Percentiles rank a stretch among this genome's conserved stretches.
Evolutionary conservation across 1,284 basidiomycete species (phyloP).

Genomic region (Trametes hirsuta): DNA sequence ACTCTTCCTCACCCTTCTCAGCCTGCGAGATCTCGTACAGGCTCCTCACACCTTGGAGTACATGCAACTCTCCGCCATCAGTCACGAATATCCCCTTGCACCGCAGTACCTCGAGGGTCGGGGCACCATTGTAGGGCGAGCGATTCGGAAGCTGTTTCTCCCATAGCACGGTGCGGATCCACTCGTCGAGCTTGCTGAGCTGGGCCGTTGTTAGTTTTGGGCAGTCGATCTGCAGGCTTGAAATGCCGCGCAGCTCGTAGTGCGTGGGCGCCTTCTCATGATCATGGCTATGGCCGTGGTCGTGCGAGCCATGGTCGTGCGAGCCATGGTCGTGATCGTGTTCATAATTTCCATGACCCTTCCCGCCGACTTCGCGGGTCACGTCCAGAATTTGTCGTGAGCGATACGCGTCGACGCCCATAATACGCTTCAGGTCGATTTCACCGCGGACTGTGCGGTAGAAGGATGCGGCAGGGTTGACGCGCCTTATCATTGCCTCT

Average conservation of each 20-base stretch:
- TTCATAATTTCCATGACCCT: slow-evolving; percentile 40
- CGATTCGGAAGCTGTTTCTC: slow-evolving; percentile 52
- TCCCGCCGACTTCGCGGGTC: slow-evolving; percentile 26
- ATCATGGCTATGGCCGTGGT: slow-evolving; percentile 35
- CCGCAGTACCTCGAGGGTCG: slow-evolving; percentile 65
- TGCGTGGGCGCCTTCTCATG: slow-evolving; percentile 43
- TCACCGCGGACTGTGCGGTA: slow-evolving; percentile 69
- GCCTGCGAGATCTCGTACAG: slow-evolving; percentile 79
- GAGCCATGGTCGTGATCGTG: slow-evolving; percentile 39
- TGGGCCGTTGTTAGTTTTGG: slow-evolving; percentile 54
- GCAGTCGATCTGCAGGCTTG: slow-evolving; percentile 70
- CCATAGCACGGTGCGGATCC: slow-evolving; percentile 84
- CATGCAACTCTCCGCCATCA: slow-evolving; percentile 57
- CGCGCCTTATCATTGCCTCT: slow-evolving; percentile 61
- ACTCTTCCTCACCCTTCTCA: slow-evolving; percentile 35
- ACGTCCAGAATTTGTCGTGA: slow-evolving; percentile 35
- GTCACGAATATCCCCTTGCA: slow-evolving; percentile 80
- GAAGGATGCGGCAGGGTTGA: slow-evolving; percentile 81
- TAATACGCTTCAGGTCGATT: slow-evolving; percentile 73
- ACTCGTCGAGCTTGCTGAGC: slow-evolving; percentile 65
- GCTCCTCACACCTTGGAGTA: slow-evolving; percentile 86
- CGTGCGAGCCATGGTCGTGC: slow-evolving; percentile 39
- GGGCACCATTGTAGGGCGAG: slow-evolving; percentile 21
- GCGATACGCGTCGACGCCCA: slow-evolving; percentile 80
- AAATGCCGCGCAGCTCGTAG: slow-evolving; percentile 72